Conservation (phyloP, 768 basidiomycete genomes). For the Psilocybe subaeruginosa region DNA sequence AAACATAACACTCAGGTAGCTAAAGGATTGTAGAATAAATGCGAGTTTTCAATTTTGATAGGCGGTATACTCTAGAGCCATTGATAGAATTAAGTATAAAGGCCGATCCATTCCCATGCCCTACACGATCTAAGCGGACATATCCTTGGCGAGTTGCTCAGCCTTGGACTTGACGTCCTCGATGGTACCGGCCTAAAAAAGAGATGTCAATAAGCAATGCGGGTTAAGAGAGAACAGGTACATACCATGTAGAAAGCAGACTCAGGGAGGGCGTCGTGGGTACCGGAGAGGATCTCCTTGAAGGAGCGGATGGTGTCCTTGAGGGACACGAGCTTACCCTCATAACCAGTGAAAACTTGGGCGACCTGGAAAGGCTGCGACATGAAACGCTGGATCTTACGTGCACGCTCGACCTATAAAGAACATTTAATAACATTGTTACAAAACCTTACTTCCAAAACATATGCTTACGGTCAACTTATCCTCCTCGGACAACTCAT, state of each 20-base stretch:
- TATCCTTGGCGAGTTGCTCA: slow-evolving; percentile 95
- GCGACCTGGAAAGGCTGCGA: slow-evolving; percentile 99
- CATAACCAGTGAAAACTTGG: slow-evolving; percentile 99
- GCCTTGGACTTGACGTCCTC: slow-evolving; percentile 98
- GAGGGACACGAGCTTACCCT: slow-evolving; percentile 94
- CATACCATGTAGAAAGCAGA: slow-evolving; percentile 96
- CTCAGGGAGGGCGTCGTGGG: slow-evolving; percentile 90
- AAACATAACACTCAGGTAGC: too few species aligned
- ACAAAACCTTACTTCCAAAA: background rate
- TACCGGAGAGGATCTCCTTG: slow-evolving; percentile 94
- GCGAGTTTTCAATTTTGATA: slow-evolving; percentile 21
- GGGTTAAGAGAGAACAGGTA: background rate
- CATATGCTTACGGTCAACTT: slow-evolving; percentile 83
- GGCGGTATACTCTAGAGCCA: slow-evolving; percentile 21
- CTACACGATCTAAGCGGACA: slow-evolving; percentile 52
- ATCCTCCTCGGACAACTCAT: slow-evolving; percentile 99
- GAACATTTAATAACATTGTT: background rate
- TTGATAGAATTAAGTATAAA: slow-evolving; percentile 21
- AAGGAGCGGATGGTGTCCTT: slow-evolving; percentile 97
- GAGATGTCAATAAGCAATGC: background rate
- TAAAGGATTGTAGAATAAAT: slow-evolving; percentile 15
- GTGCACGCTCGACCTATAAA: slow-evolving; percentile 90
- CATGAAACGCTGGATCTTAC: slow-evolving; percentile 99
- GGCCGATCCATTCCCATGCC: slow-evolving; percentile 10
- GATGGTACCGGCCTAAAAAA: slow-evolving; percentile 77